These are phyloP conservation scores for Melastoma candidum DNA, from an alignment of 441 rosid species.

Conservation along the genomic window DNA sequence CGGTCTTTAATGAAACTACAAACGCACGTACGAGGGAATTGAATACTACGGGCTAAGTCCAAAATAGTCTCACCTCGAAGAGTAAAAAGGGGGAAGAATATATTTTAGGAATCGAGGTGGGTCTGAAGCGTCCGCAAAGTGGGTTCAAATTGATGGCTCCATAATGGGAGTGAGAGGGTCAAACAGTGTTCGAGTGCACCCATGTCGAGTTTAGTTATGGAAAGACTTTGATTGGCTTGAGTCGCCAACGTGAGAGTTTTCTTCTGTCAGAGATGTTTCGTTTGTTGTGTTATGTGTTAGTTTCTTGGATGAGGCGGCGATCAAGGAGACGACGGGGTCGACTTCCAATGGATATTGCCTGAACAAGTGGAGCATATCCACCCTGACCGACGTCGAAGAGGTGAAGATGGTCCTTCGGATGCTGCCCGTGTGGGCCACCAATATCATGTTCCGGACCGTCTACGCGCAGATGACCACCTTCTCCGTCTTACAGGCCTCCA, in stretches of 20 bases:
- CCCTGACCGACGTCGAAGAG: slow-evolving; percentile 80
- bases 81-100: too few species aligned
- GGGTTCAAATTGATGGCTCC: too few species aligned
- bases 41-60: too few species aligned
- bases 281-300: slow-evolving; percentile 18
- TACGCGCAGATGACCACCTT: slow-evolving; percentile 91
- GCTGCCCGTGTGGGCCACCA: slow-evolving; percentile 91
- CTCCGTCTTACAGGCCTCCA: slow-evolving; percentile 84
- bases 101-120: too few species aligned
- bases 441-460: slow-evolving; percentile 80
- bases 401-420: slow-evolving; percentile 72
- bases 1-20: too few species aligned
- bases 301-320: slow-evolving; percentile 71
- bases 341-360: slow-evolving; percentile 17
- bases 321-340: slow-evolving; percentile 32
- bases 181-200: too few species aligned
- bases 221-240: too few species aligned
- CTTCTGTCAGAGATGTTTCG: background rate
- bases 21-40: too few species aligned
- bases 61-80: too few species aligned
- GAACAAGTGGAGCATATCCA: slow-evolving; percentile 69
- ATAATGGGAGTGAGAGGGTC: too few species aligned
- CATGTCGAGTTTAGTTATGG: too few species aligned
- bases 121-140: too few species aligned
- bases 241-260: background rate